A percentile compares a stretch with the other conserved stretches of the same genome.
Conservation (phyloP, 202 grass and related monocot species). For the Carex sylvatica region DNA sequence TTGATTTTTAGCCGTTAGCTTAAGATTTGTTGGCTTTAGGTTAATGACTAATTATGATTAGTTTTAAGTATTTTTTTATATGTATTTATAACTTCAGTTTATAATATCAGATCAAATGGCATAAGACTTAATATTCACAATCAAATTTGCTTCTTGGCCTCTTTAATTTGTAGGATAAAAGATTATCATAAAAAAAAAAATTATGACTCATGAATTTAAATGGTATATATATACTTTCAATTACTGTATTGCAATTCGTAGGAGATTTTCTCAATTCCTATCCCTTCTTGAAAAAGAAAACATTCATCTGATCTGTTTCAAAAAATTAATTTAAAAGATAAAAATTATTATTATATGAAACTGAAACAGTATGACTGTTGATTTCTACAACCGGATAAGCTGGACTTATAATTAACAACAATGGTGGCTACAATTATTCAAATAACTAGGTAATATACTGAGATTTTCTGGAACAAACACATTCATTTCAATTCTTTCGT, state of each 20-base stretch:
- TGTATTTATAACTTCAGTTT: neutral
- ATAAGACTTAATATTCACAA: neutral
- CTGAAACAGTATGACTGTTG: neutral
- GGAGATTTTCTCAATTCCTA: neutral
- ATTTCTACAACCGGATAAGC: neutral
- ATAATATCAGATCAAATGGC: neutral
- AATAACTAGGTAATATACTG: neutral
- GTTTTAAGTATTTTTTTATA: neutral
- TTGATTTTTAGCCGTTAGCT: neutral
- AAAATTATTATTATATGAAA: neutral
- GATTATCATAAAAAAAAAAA: neutral
- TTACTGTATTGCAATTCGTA: too few species aligned
- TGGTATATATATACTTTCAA: too few species aligned
- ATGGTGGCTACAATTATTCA: too few species aligned
- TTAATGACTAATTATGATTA: neutral
- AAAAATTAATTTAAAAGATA: neutral
- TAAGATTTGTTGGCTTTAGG: neutral
- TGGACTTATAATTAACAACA: neutral
- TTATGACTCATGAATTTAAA: neutral
- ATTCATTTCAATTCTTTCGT: neutral
- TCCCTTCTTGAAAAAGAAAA: neutral
- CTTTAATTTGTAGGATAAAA: neutral
- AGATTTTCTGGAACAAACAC: neutral
- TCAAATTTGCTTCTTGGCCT: neutral
- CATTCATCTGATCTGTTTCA: neutral